Evolutionary conservation across 352 stramenopile genomes (phyloP), one percentile per base, ranked within the genome.

Genomic region (Salisapilia sapeloensis): DNA sequence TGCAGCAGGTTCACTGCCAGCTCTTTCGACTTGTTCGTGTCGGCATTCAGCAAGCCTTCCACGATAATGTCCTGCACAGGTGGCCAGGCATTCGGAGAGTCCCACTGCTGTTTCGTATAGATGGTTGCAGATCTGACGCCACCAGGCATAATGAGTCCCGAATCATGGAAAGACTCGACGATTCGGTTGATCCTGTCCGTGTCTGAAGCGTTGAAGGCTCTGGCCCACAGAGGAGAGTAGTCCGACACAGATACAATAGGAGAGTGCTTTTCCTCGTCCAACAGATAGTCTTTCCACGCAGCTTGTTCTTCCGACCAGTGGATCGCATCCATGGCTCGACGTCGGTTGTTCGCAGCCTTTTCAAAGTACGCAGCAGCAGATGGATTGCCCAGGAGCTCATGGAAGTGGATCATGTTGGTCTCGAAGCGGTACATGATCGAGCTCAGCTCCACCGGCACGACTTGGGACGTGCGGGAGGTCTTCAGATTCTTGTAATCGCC

Each of bases 401-500:
- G 23, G 17, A 56, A 24, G 11, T n/a, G 15, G 9, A 35, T 29
- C n/a, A 60, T 11, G 28, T 53, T 51, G 10, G 12, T 6, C 37
- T 60, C 50, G 13, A 59, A 16, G 16, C 32, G n/a, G 31, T 49
- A 52, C 18, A 64, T 12, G 24, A 57, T 39, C 4, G 34, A 25
- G 40, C 64, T 64, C 17, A 66, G 41, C 18, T 66, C 55, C 6
- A 54, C 45, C 1, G 54, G 50, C 9, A 67, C 25, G 20, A 66
- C 35, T 6, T 21, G 18, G 11, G 22, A 28, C 4, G 47, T 56
- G 18, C 35, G 29, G 7, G 46, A 58, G 21, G 9, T 42, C 25
- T 50, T 31, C n/a, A 52, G 21, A 6, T 18, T 46, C 17, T 19
- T 24, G 18, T 16, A 24, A 7, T 46, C 14, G 7, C n/a, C 10